phyloP scores from a whole-genome alignment of 1,284 basidiomycete species.

The Sanguinoderma infundibulare region DNA sequence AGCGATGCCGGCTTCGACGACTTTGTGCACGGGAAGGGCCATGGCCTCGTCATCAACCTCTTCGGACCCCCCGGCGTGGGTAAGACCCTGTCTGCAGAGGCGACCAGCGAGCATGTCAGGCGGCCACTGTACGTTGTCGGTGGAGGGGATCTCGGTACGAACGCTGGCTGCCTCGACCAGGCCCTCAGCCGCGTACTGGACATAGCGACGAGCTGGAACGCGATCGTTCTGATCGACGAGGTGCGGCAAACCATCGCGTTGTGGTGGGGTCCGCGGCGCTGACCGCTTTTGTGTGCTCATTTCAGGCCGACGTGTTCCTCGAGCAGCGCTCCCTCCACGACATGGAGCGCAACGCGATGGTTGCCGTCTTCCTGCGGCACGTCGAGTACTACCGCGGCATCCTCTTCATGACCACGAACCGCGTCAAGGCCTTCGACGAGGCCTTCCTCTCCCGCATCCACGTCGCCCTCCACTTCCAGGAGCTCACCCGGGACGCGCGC shows the following conservation, averaged over 20 bases:
- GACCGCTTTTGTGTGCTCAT: neutral
- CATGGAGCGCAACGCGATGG: slow-evolving; percentile 64
- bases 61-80: slow-evolving; percentile 67
- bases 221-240: slow-evolving; percentile 66
- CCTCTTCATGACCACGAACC: slow-evolving; percentile 74
- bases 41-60: slow-evolving; percentile 61
- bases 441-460: slow-evolving; percentile 71
- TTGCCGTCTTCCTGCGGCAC: slow-evolving; percentile 64
- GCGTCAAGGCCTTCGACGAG: slow-evolving; percentile 65
- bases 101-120: slow-evolving; percentile 61
- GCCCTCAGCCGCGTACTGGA: slow-evolving; percentile 35
- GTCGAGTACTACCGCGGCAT: slow-evolving; percentile 68
- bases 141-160: slow-evolving; percentile 59
- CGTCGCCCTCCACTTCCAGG: slow-evolving; percentile 61
- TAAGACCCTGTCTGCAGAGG: slow-evolving; percentile 54
- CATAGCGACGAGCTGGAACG: slow-evolving; percentile 64
- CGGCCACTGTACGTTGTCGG: slow-evolving; percentile 62
- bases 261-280: neutral
- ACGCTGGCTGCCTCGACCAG: slow-evolving; percentile 37
- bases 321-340: slow-evolving; percentile 64
- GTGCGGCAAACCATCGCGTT: slow-evolving; percentile 37
- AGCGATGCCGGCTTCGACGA: slow-evolving; percentile 57
- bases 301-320: slow-evolving; percentile 51
- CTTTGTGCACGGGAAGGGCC: slow-evolving; percentile 64
- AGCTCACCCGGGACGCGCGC: slow-evolving; percentile 52